Conservation (phyloP, 352 stramenopile species). For the Pythium sp. region DNA sequence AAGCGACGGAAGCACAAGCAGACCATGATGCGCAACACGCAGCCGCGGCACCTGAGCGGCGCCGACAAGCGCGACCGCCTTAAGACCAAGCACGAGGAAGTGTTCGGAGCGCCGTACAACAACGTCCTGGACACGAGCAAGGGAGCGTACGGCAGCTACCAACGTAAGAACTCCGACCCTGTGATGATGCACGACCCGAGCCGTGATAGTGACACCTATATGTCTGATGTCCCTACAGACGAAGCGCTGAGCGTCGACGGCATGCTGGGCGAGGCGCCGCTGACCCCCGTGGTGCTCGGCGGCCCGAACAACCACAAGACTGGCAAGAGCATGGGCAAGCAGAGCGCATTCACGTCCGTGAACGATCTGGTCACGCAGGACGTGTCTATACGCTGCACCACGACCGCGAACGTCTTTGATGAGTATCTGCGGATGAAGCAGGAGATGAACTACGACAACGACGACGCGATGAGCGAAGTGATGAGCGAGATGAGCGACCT, state of each 20-base stretch:
- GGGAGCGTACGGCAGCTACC: constrained; percentile 25
- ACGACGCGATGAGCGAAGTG: constrained; percentile 39
- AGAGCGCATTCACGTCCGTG: constrained; percentile 43
- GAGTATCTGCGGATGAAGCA: constrained; percentile 81
- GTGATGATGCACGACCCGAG: constrained; percentile 35
- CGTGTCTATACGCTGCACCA: constrained; percentile 41
- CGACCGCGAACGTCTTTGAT: constrained; percentile 60
- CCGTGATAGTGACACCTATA: constrained; percentile 16
- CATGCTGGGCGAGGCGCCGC: constrained; percentile 52
- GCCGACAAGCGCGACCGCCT: constrained; percentile 38
- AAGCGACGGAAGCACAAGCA: constrained; percentile 32
- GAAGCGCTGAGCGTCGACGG: constrained; percentile 48
- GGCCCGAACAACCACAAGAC: constrained; percentile 14
- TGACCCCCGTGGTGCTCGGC: constrained; percentile 44
- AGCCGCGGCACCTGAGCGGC: constrained; percentile 6
- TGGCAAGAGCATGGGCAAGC: constrained; percentile 30
- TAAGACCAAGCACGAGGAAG: constrained; percentile 40
- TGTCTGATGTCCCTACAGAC: constrained; percentile 36
- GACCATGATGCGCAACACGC: constrained; percentile 14
- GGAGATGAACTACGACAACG: constrained; percentile 64
- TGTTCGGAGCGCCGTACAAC: constrained; percentile 40
- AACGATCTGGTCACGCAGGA: constrained; percentile 54
- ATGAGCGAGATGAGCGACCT: constrained; percentile 68
- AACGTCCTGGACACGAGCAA: constrained; percentile 57
- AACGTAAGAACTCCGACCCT: constrained; percentile 38